Evolutionary conservation across 768 basidiomycete genomes (phyloP).

Genomic region (Boletus pseudopeckii): DNA sequence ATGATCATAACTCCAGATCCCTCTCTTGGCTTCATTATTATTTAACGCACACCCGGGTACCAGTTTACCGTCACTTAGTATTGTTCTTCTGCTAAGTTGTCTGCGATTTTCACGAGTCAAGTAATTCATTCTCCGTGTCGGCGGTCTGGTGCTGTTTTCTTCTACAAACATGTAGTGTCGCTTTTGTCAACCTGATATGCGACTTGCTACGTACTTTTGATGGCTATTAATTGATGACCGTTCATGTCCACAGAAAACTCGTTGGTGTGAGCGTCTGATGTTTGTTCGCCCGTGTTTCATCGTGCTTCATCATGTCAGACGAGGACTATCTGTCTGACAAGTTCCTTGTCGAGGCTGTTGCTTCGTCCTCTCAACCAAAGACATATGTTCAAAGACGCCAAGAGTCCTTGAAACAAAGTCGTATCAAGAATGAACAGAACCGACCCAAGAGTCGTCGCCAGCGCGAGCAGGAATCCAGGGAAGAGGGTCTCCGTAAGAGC

Average conservation of each 20-base stretch:
- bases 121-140: constrained; percentile 20
- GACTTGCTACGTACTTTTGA: constrained; percentile 30
- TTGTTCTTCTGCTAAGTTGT: constrained; percentile 36
- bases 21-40: constrained; percentile 25
- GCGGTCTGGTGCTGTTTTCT: constrained; percentile 49
- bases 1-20: constrained; percentile 20
- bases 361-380: constrained; percentile 40
- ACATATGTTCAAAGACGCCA: constrained; percentile 73
- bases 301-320: constrained; percentile 50
- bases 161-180: constrained; percentile 31
- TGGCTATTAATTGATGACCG: constrained; percentile 29
- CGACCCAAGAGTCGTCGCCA: constrained; percentile 57
- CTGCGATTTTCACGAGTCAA: constrained; percentile 36
- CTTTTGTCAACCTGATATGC: constrained; percentile 22
- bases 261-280: constrained; percentile 8
- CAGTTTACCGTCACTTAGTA: constrained; percentile 33
- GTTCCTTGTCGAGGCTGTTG: constrained; percentile 52
- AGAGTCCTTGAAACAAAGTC: constrained; percentile 55
- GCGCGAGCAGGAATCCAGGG: constrained; percentile 68
- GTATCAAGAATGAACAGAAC: constrained; percentile 66
- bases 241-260: constrained; percentile 13
- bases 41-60: constrained; percentile 26
- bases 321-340: constrained; percentile 88
- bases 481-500: constrained; percentile 76
- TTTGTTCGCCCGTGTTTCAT: constrained; percentile 18